Evolutionary conservation across 306 rosid species (phyloP), one percentile per base, ranked within the genome.

Genomic region (Inga laurina): DNA sequence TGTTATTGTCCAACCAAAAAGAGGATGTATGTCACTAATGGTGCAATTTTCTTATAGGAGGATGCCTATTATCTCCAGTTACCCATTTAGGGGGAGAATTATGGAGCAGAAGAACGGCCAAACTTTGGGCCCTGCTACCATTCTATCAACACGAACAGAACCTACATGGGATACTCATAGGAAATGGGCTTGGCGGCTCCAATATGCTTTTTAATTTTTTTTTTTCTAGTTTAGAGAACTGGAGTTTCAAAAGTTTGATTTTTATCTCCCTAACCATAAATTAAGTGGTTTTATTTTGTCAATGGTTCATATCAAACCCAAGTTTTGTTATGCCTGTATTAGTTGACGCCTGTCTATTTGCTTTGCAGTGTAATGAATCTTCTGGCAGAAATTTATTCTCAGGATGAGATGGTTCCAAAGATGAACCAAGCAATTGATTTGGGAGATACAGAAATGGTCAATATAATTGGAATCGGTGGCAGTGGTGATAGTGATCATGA

Each of bases 351-450:
- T 82, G 72, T 76, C 79, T 76, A 43, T 69, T 87, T 66, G 85
- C 79, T 86, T 88, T 92, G 92, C 97, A 96, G 99, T 86, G 99
- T 96, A 79, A 96, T 96, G 98, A 93, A 96, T 92, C 90, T 96
- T 75, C 90, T 96, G 88, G 96, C 99, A 24, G 99, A 96, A 91
- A 93, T 96, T 61, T 96, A 96, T 87, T 93, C 99, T 85, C 98
- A 93, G 84, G 92, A 90, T 81, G 98, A 93, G 86, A 92, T 95
- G 93, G 88, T 91, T 73, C 97, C 98, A 0, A 93, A 84, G 79
- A 93, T 93, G 93, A 88, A 89, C 79, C 90, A 80, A 86, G 92
- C 84, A 51, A 77, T 82, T 81, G 86, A 86, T 49, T 85, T 79
- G 78, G 86, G 76, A 72, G 97, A 89, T 76, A 76, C 66, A 27